Base-by-base conservation (phyloP, 2,329 filamentous ascomycete genomes). In the Arachnopeziza araneosa region DNA sequence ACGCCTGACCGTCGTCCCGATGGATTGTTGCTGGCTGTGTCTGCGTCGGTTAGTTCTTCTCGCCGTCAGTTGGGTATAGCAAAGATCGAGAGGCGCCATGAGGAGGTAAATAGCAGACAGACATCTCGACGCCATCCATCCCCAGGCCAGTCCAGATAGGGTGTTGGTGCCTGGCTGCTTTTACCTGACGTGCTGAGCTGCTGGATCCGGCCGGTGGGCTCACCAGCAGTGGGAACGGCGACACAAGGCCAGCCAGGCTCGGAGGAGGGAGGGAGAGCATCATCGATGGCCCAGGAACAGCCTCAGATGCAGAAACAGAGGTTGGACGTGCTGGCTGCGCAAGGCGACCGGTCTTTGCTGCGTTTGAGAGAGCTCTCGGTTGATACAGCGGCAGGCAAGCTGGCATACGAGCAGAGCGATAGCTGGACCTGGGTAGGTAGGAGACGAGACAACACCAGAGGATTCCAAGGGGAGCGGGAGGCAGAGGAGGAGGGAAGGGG, bases 101-200 rank as follows among this genome's bases (percentile, higher is more conserved):
- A n/a, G n/a, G n/a, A n/a, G n/a, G n/a, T n/a, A n/a, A n/a, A n/a
- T n/a, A n/a, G n/a, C n/a, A n/a, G n/a, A n/a, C n/a, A n/a, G 36
- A 14, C 17, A 44, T 44, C 36, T 44, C 36, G 36, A 44, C 36
- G 6, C 6, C 36, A 14, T 19, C 36, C 36, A 32, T 32, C 30
- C 12, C 10, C 2, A 17, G 36, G 10, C 36, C 36, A 14, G 36
- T 44, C 36, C 36, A 44, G 52, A 65, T 65, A 48, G 60, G 62
- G 66, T 55, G 63, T 61, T 58, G 60, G 19, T 14, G 44, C 50
- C 60, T 50, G 56, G 67, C 63, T 63, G 66, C 66, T 67, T 67
- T 67, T 67, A 22, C 48, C 5, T 50, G 26, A 44, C 36, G 4
- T 44, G 36, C 36, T 14, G 6, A 14, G 36, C 12, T 44, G 36